A percentile compares a stretch with the other conserved stretches of the same genome.
Conservation (phyloP, 495 filamentous ascomycete genomes). For the Penicillium pancosmium region DNA sequence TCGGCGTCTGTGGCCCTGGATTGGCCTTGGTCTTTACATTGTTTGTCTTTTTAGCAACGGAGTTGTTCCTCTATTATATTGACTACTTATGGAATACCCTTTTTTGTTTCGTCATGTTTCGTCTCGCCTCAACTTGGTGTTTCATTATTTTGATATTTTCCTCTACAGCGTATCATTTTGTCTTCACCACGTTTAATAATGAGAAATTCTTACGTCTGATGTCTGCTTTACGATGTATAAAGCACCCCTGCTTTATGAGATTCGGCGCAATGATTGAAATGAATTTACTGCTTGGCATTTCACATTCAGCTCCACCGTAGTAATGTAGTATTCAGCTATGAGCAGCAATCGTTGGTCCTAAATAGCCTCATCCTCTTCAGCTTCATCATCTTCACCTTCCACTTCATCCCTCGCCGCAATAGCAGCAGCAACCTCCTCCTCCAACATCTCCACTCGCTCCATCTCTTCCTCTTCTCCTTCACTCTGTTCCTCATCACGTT, state of each 20-base stretch:
- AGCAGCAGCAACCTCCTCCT: conserved; percentile 33
- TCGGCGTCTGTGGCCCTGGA: conserved; percentile 17
- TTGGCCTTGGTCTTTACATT: not conserved
- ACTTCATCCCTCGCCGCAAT: conserved; percentile 27
- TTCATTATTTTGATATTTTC: conserved; percentile 1
- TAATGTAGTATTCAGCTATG: no score
- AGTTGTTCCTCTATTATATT: conserved; percentile 8
- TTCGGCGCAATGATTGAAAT: conserved; percentile 19
- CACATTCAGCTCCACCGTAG: conserved; percentile 12
- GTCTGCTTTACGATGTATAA: conserved; percentile 19
- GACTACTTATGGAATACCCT: conserved; percentile 18
- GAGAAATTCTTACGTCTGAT: conserved; percentile 19
- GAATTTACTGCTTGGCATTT: conserved; percentile 14
- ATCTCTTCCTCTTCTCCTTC: conserved; percentile 43
- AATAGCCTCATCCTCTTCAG: conserved; percentile 12
- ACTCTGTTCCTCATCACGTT: conserved; percentile 24
- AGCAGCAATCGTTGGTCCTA: no score
- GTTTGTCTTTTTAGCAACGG: conserved; percentile 9
- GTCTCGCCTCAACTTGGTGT: not conserved
- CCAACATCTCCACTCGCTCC: conserved; percentile 33
- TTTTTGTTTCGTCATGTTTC: conserved; percentile 6
- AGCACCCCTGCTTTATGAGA: not conserved
- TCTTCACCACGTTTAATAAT: conserved; percentile 15
- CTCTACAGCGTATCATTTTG: not conserved
- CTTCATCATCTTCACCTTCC: conserved; percentile 20